These are phyloP conservation scores for Bathelium albidoporum DNA, from an alignment of 495 filamentous ascomycete species.

Conservation along the genomic window DNA sequence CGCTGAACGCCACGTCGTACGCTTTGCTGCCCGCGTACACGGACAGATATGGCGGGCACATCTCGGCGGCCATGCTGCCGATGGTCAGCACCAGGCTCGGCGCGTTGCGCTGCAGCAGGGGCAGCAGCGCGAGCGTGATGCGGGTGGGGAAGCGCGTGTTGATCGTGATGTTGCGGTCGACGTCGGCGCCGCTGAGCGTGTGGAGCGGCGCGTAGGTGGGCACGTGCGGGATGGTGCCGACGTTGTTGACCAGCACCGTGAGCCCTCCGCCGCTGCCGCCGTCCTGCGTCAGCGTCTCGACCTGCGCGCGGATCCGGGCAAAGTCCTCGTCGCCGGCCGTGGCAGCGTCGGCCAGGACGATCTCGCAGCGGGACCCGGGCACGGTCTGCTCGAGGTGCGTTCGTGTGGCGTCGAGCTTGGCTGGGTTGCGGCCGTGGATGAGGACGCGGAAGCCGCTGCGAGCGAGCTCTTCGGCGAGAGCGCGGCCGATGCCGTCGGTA, in stretches of 20 bases:
- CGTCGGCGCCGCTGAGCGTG: slow-evolving; percentile 15
- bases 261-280: slow-evolving; percentile 16
- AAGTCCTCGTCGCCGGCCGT: slow-evolving; percentile 9
- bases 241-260: slow-evolving; percentile 42
- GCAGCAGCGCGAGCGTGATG: slow-evolving; percentile 34
- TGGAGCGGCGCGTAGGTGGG: slow-evolving; percentile 20
- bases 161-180: slow-evolving; percentile 15
- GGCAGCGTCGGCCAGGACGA: slow-evolving; percentile 31
- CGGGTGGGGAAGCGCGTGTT: slow-evolving; percentile 30
- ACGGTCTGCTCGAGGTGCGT: slow-evolving; percentile 24
- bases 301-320: slow-evolving; percentile 19
- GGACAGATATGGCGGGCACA: slow-evolving; percentile 31
- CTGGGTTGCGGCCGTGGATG: slow-evolving; percentile 43
- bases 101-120: slow-evolving; percentile 22
- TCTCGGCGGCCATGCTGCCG: slow-evolving; percentile 27
- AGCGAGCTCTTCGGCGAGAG: slow-evolving; percentile 18
- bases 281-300: slow-evolving; percentile 12
- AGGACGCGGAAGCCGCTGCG: slow-evolving; percentile 46
- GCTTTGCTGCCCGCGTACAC: slow-evolving; percentile 34
- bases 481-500: slow-evolving; percentile 49
- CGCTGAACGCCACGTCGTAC: slow-evolving; percentile 13
- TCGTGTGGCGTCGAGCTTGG: slow-evolving; percentile 34
- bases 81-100: slow-evolving; percentile 37
- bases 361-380: slow-evolving; percentile 23
- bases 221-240: slow-evolving; percentile 27